A percentile compares a stretch with the other conserved stretches of the same genome.
These are phyloP conservation scores for Melaleuca alternifolia DNA, from an alignment of 345 rosid species.

Conservation along the genomic window DNA sequence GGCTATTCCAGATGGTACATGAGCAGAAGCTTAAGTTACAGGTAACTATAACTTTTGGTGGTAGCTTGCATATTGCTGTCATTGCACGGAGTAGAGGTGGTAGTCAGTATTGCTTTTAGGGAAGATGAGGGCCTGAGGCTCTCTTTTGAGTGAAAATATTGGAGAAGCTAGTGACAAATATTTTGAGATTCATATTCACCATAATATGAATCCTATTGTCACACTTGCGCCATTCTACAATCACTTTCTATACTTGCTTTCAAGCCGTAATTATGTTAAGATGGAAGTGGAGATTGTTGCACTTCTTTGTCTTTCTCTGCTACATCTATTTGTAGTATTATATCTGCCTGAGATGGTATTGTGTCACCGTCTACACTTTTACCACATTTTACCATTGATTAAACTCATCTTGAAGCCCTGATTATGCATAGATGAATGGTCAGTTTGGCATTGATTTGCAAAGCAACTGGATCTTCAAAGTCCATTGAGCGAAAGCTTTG, in stretches of 20 bases:
- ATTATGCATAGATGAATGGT: neutral
- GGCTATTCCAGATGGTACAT: constrained; percentile 68
- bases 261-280: neutral
- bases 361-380: neutral
- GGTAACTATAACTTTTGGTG: constrained; percentile 13
- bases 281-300: neutral
- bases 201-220: neutral
- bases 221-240: neutral
- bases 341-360: neutral
- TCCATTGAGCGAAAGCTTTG: neutral
- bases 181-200: neutral
- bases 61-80: neutral
- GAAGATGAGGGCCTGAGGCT: neutral
- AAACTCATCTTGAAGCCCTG: neutral
- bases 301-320: neutral
- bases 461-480: neutral
- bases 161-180: neutral
- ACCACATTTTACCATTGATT: neutral
- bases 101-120: neutral
- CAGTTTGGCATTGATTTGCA: neutral
- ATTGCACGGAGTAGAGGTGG: neutral
- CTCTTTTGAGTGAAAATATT: neutral
- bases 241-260: neutral
- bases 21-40: constrained; percentile 83
- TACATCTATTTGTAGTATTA: neutral